Percentiles rank a stretch among this genome's conserved stretches.
phyloP scores from a whole-genome alignment of 139 green algal species.

The Eudorina sp. region DNA sequence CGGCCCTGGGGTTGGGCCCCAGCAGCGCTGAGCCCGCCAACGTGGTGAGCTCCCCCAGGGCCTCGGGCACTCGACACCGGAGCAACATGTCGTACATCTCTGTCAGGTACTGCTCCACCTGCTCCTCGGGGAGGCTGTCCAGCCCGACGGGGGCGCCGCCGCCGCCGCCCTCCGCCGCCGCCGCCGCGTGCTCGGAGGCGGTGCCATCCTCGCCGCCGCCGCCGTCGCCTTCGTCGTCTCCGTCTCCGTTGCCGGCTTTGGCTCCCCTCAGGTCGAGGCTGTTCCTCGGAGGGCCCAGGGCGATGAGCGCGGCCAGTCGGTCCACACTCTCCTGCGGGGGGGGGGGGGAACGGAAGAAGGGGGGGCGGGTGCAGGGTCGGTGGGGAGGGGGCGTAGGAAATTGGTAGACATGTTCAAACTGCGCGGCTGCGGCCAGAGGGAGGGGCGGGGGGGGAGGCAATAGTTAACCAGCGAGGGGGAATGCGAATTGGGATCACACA shows the following conservation, averaged over 20 bases:
- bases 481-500: no score
- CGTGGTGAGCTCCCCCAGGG: constrained; percentile 25
- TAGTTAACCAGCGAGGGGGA: no score
- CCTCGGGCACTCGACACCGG: constrained; percentile 3
- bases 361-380: not conserved
- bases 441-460: no score
- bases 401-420: no score
- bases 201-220: no score
- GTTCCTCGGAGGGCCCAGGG: constrained; percentile 23
- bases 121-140: not conserved
- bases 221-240: no score
- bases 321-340: constrained; percentile 14
- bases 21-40: constrained; percentile 2
- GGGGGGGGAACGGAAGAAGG: not conserved
- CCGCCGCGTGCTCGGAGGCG: no score
- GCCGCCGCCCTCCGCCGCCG: not conserved
- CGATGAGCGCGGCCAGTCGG: constrained; percentile 15
- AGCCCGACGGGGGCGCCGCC: not conserved
- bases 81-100: constrained; percentile 36
- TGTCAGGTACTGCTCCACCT: constrained; percentile 26
- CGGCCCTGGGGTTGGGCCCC: not conserved
- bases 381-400: not conserved
- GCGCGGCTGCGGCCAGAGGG: no score
- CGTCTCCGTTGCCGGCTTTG: no score
- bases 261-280: no score